Percentiles rank a stretch among this genome's conserved stretches.
These are phyloP conservation scores for Xylaria intraflava DNA, from an alignment of 495 filamentous ascomycete genomes.

Conservation along the genomic window DNA sequence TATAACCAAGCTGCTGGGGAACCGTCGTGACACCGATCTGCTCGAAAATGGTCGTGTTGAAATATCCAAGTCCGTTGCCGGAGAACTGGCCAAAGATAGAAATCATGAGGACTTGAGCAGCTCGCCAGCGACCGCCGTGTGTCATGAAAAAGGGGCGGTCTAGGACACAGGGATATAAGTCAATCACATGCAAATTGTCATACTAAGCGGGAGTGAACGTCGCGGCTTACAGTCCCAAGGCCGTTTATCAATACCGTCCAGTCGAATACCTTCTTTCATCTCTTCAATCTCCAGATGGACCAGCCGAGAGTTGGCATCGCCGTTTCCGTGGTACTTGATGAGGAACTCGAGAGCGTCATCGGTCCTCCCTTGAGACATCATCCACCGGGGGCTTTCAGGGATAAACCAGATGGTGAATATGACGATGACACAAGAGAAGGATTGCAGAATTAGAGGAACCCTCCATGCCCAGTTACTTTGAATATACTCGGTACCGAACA, in stretches of 20 bases:
- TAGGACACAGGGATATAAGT: constrained; percentile 8
- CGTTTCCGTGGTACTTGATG: constrained; percentile 53
- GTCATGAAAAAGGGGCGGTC: constrained; percentile 38
- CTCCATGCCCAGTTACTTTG: constrained; percentile 39
- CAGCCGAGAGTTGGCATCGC: constrained; percentile 44
- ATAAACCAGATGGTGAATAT: constrained; percentile 50
- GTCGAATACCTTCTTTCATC: constrained; percentile 51
- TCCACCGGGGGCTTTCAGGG: constrained; percentile 58
- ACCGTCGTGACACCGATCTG: constrained; percentile 27
- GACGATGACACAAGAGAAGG: constrained; percentile 41
- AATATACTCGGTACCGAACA: constrained; percentile 39
- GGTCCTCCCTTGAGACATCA: constrained; percentile 48
- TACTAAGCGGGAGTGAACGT: too few relatives aligned
- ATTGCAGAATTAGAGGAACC: constrained; percentile 42
- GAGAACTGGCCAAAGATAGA: constrained; percentile 50
- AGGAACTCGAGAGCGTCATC: constrained; percentile 50
- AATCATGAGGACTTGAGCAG: constrained; percentile 44
- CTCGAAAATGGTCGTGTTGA: constrained; percentile 28
- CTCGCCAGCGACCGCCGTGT: constrained; percentile 43
- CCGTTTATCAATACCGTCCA: constrained; percentile 50
- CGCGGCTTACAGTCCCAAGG: constrained; percentile 35
- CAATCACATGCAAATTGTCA: not conserved
- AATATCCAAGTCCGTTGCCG: constrained; percentile 36
- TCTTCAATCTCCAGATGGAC: constrained; percentile 52
- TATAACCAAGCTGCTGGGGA: constrained; percentile 39